Evolutionary conservation across 129 eudicot species (phyloP), one percentile per base, ranked within the genome.

Genomic region (Artemisia argyi): DNA sequence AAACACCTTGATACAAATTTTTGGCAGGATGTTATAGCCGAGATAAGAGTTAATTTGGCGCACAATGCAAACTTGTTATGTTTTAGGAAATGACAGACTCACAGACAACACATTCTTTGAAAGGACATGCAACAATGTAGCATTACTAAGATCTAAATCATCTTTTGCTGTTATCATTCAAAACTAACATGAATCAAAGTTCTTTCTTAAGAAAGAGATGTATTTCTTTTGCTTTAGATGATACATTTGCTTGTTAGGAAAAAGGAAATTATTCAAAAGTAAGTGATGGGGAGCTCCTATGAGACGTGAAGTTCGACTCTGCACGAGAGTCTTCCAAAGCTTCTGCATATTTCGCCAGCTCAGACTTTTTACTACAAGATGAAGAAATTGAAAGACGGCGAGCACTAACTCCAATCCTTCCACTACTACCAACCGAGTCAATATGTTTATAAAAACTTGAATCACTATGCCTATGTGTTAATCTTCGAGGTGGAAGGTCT

Each of bases 341-440:
- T 32, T 79, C 82, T 1, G 97, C 96, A 28, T 81, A 91, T 62
- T 91, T 91, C 20, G 53, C 55, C 66, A 91, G 44, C 49, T 91
- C 89, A 2, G 74, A 66, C 66, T 85, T 86, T 44, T 75, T 65
- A 9, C 59, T 75, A 50, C 70, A 59, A 0, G 61, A 79, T 11
- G 80, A 70, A 13, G 67, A 24, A 7, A 51, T 55, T 0, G 83
- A 76, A 78, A 32, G 0, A 24, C 64, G 35, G 13, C 61, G 11
- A 12, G 24, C 59, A 11, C 66, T 56, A 4, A 39, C 62, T 1
- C 60, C 48, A 7, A n/a, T 19, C n/a, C 55, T n/a, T 19, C 53
- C 66, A 4, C 65, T 52, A 3, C 39, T 74, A 54, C 76, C 74
- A 11, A 48, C 67, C 11, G 80, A 59, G 61, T 68, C 79, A n/a